These are phyloP conservation scores for Xylaria polymorpha DNA, from an alignment of 2,329 filamentous ascomycete genomes.

Conservation along the genomic window DNA sequence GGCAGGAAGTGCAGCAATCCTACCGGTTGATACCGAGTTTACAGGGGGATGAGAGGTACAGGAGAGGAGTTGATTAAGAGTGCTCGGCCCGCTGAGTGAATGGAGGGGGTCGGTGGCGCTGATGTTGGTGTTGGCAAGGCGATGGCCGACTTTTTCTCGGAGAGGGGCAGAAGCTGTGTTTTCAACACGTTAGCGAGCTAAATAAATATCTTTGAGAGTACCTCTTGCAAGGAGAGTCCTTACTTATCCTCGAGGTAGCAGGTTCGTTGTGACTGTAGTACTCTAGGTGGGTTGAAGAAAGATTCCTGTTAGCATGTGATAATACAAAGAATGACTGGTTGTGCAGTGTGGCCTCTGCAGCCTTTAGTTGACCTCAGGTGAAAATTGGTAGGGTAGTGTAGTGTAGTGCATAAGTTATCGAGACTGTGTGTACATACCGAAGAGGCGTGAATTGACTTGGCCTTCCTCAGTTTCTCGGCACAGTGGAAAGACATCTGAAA, in stretches of 20 bases:
- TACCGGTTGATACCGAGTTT: background rate
- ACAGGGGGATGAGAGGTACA: background rate
- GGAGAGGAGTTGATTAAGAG: background rate
- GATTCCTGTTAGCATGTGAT: constrained; percentile 10
- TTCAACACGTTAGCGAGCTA: constrained; percentile 3
- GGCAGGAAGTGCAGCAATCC: background rate
- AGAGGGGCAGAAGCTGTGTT: constrained; percentile 23
- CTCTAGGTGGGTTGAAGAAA: constrained; percentile 12
- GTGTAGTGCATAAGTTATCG: background rate
- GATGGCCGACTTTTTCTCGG: background rate
- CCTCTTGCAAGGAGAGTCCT: background rate
- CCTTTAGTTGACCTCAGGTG: background rate
- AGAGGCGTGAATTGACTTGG: background rate
- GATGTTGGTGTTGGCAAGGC: background rate
- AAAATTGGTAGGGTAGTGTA: background rate
- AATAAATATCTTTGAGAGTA: background rate
- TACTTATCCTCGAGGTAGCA: constrained; percentile 13
- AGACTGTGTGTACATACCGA: constrained; percentile 20
- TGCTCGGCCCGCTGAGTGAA: constrained; percentile 8
- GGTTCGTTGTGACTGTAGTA: constrained; percentile 1
- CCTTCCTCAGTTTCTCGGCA: background rate
- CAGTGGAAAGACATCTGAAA: constrained; percentile 17
- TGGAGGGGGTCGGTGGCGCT: background rate
- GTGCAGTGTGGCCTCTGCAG: background rate
- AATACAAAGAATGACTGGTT: background rate